Evolutionary conservation across 2,329 filamentous ascomycete species (phyloP).

Genomic region (Bisporella sp.): DNA sequence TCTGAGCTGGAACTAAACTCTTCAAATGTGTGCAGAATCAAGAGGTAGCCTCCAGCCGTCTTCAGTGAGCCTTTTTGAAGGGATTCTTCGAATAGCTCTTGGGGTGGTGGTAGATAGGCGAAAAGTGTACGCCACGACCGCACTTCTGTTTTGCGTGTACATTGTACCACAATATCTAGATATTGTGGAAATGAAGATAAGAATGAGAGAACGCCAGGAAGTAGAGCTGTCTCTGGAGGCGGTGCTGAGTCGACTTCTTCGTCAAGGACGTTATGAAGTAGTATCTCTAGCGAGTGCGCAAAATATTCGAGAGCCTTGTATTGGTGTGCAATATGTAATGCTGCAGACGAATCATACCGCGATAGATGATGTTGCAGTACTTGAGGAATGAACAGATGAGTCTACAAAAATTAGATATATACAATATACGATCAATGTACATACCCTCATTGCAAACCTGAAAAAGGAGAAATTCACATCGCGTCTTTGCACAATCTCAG

Average conservation of each 20-base stretch:
- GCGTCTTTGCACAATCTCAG: constrained; percentile 85
- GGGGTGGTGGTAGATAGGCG: constrained; percentile 79
- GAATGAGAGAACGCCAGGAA: constrained; percentile 57
- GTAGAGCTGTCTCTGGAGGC: constrained; percentile 53
- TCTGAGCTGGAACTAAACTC: constrained; percentile 63
- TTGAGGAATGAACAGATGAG: constrained; percentile 87
- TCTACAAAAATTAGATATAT: constrained; percentile 42
- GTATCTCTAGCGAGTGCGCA: constrained; percentile 82
- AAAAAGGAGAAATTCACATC: constrained; percentile 89
- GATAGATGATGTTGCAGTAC: constrained; percentile 73
- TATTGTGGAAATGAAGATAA: constrained; percentile 75
- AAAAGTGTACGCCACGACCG: constrained; percentile 94
- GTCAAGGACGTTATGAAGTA: constrained; percentile 88
- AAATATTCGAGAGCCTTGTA: constrained; percentile 89
- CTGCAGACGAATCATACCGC: constrained; percentile 70
- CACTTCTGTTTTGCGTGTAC: constrained; percentile 93
- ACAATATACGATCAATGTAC: constrained; percentile 24
- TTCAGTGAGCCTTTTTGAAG: constrained; percentile 79
- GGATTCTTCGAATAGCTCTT: constrained; percentile 89
- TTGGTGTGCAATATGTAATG: constrained; percentile 73
- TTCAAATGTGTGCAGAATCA: constrained; percentile 81
- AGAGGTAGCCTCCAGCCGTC: constrained; percentile 92
- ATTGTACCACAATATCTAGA: constrained; percentile 92
- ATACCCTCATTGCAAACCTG: constrained; percentile 78
- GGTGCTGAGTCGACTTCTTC: constrained; percentile 79